Evolutionary conservation across 805 yeast species (phyloP).

Genomic region (Yarrowia sp.): DNA sequence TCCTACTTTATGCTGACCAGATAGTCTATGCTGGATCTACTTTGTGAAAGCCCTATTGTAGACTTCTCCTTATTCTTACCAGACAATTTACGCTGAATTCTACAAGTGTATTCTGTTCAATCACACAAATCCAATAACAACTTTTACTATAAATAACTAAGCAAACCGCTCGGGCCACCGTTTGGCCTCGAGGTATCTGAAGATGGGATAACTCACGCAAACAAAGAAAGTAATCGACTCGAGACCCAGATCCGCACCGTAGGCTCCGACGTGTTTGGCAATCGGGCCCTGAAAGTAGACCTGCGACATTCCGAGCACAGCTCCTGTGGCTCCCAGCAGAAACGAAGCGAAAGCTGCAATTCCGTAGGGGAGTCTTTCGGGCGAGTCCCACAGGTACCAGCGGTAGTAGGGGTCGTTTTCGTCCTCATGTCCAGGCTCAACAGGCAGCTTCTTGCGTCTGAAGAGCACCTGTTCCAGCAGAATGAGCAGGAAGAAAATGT

Average conservation of each 20-base stretch:
- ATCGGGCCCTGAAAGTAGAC: slow-evolving; percentile 78
- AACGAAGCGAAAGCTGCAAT: slow-evolving; percentile 68
- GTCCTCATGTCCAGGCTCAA: slow-evolving; percentile 28
- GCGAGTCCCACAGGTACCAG: slow-evolving; percentile 72
- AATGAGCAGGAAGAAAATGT: slow-evolving; percentile 70
- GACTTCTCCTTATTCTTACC: too few relatives aligned
- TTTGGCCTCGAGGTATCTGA: slow-evolving; percentile 65
- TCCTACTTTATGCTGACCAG: too few relatives aligned
- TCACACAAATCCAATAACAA: too few relatives aligned
- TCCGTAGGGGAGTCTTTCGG: slow-evolving; percentile 60
- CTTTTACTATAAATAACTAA: neutral
- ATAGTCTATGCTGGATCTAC: too few relatives aligned
- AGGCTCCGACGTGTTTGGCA: slow-evolving; percentile 60
- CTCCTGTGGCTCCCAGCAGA: slow-evolving; percentile 72
- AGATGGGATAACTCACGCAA: slow-evolving; percentile 52
- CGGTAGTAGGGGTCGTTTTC: slow-evolving; percentile 53
- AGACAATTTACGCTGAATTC: too few relatives aligned
- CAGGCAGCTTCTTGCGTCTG: slow-evolving; percentile 49
- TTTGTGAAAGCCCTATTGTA: too few relatives aligned
- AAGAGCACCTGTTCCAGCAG: slow-evolving; percentile 72
- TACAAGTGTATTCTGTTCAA: too few relatives aligned
- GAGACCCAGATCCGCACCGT: slow-evolving; percentile 80
- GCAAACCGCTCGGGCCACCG: slow-evolving; percentile 30
- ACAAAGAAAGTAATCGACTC: slow-evolving; percentile 64
- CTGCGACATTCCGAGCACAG: slow-evolving; percentile 84